Evolutionary conservation across 2,329 filamentous ascomycete genomes (phyloP).

Genomic region (Trichoderma citrinoviride): DNA sequence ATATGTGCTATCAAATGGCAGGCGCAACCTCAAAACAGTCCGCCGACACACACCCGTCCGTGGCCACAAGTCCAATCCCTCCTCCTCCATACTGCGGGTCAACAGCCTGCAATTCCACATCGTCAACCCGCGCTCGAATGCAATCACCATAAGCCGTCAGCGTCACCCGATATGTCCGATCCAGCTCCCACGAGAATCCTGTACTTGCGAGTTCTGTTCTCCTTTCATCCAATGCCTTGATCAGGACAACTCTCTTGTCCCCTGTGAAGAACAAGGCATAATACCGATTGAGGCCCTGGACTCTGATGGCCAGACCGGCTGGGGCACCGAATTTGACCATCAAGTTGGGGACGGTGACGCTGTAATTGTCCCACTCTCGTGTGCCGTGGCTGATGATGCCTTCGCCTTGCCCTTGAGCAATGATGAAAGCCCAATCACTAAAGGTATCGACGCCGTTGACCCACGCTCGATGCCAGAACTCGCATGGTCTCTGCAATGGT

Average conservation of each 20-base stretch:
- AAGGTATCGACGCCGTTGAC: constrained; percentile 14
- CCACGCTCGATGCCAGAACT: constrained; percentile 22
- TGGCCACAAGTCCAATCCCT: constrained; percentile 21
- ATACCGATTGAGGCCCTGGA: constrained; percentile 34
- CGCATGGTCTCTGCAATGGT: background rate
- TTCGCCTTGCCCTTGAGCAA: constrained; percentile 23
- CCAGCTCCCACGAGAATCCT: constrained; percentile 14
- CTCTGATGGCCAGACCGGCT: constrained; percentile 30
- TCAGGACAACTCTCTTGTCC: constrained; percentile 20
- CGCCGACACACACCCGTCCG: constrained; percentile 20
- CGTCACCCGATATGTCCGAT: constrained; percentile 2
- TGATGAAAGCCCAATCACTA: constrained; percentile 3
- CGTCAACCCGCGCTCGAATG: background rate
- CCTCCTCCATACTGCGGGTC: constrained; percentile 18
- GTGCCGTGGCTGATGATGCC: constrained; percentile 35
- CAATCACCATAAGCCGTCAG: background rate
- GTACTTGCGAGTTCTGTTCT: constrained; percentile 4
- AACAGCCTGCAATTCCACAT: background rate
- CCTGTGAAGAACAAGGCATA: constrained; percentile 30
- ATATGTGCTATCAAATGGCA: background rate
- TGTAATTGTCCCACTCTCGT: constrained; percentile 35
- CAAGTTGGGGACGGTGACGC: constrained; percentile 25
- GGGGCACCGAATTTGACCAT: constrained; percentile 28
- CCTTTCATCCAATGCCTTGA: constrained; percentile 18
- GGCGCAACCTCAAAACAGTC: background rate